These are phyloP conservation scores for Polygonum maritimum DNA, from an alignment of 148 eudicot species.

Conservation along the genomic window DNA sequence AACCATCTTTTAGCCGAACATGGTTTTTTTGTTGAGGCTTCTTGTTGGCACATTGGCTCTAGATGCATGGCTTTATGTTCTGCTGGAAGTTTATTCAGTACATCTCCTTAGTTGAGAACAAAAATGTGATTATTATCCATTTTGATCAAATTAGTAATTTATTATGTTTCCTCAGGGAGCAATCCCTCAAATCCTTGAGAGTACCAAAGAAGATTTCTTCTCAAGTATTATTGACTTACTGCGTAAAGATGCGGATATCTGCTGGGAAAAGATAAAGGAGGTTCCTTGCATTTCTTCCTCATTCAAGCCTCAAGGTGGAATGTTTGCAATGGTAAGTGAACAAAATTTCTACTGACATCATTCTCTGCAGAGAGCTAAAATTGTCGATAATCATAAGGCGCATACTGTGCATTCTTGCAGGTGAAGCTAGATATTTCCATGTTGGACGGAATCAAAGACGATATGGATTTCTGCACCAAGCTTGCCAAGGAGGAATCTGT, in stretches of 20 bases:
- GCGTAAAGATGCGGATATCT: slow-evolving; percentile 29
- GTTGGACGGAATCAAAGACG: slow-evolving; percentile 23
- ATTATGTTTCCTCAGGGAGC: slow-evolving; percentile 33
- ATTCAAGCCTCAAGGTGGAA: slow-evolving; percentile 52
- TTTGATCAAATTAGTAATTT: neutral
- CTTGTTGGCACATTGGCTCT: neutral
- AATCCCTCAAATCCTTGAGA: slow-evolving; percentile 32
- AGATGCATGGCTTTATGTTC: too few species aligned
- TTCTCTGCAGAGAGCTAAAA: neutral
- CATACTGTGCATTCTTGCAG: slow-evolving; percentile 10
- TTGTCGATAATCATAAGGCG: neutral
- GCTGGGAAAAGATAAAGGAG: slow-evolving; percentile 33
- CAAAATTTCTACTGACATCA: neutral
- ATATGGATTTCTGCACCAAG: slow-evolving; percentile 30
- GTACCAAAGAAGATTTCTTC: slow-evolving; percentile 46
- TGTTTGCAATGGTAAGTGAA: slow-evolving; percentile 43
- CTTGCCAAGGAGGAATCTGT: slow-evolving; percentile 36
- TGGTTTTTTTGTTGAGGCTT: neutral
- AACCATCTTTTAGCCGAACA: neutral
- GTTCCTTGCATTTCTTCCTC: slow-evolving; percentile 49
- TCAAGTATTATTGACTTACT: slow-evolving; percentile 24
- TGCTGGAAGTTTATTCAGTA: too few species aligned
- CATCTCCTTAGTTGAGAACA: too few species aligned
- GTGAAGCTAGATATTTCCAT: slow-evolving; percentile 18
- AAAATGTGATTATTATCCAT: neutral